Base-by-base conservation (phyloP, 78 protist genomes). In the Planoprotostelium fungivorum region DNA sequence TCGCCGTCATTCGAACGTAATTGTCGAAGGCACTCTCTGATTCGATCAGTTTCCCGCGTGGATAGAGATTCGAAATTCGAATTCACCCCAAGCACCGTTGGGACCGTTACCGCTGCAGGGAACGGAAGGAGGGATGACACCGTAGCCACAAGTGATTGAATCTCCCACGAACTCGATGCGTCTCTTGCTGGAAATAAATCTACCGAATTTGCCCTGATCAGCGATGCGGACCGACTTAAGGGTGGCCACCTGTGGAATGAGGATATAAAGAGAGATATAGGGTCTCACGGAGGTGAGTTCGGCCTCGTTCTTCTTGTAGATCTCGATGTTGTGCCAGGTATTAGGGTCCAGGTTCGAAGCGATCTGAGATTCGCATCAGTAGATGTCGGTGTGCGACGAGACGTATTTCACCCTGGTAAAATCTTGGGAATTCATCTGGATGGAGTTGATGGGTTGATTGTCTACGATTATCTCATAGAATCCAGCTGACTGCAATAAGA, bases 141-240 rank as follows among this genome's bases (percentile, higher is more conserved):
- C 95, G 37, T 87, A 93, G 35, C 91, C 93, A 36, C 90, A 85
- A 5, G 95, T 90, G 23, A 93, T 93, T 37, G 88, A 63, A 34
- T 93, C 95, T 34, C 95, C 95, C 63, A 93, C 83, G 38, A 93
- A 86, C 86, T 93, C 95, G 63, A 93, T 51, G 73, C 73, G 73
- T 16, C 16, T 51, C 16, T 51, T 16, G 5, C 31, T 25, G 31
- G 16, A 5, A 25, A 25, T 5, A 16, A 25, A 51, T 51, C 16
- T 51, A 16, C 31, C 73, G 31, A 51, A 51, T 25, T 16, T 5
- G 73, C 73, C 73, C 31, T 51, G 5, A 25, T 51, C 73, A 25
- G 73, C 73, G 16, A 51, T 51, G 73, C 31, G 16, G 16, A 51
- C 16, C 31, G 31, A 5, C 5, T 5, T 25, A 51, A 51, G 16